phyloP scores from a whole-genome alignment of 2,329 filamentous ascomycete genomes.

The Diaporthe longicolla region DNA sequence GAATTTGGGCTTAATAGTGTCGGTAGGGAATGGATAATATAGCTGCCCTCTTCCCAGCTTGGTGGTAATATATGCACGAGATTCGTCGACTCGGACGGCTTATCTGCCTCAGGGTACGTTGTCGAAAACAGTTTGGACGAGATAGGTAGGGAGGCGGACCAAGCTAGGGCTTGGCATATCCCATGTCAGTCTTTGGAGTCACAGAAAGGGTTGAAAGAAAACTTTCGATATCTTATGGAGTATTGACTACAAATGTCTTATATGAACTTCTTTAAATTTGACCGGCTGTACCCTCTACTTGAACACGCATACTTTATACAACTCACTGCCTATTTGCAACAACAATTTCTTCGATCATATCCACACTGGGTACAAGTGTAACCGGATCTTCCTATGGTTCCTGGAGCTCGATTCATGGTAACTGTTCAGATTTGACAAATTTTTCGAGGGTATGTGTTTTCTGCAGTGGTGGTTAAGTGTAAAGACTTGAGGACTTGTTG shows the following conservation, averaged over 20 bases:
- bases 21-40: neutral
- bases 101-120: neutral
- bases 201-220: neutral
- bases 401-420: neutral
- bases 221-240: neutral
- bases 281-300: neutral
- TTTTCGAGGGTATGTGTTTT: neutral
- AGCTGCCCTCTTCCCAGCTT: no score
- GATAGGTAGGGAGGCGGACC: neutral
- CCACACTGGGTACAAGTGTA: slow-evolving; percentile 26
- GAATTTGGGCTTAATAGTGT: neutral
- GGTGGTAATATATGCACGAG: neutral
- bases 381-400: neutral
- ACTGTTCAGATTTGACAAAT: no score
- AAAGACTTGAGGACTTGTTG: neutral
- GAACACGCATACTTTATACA: neutral
- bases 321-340: neutral
- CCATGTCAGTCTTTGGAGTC: neutral
- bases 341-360: slow-evolving; percentile 19
- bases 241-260: neutral
- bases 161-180: no score
- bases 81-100: neutral
- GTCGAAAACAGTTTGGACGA: neutral
- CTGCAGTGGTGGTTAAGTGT: neutral
- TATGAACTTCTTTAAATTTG: neutral